Evolutionary conservation across 164 flowering plant species (phyloP).

Genomic region (Echeveria elegans): DNA sequence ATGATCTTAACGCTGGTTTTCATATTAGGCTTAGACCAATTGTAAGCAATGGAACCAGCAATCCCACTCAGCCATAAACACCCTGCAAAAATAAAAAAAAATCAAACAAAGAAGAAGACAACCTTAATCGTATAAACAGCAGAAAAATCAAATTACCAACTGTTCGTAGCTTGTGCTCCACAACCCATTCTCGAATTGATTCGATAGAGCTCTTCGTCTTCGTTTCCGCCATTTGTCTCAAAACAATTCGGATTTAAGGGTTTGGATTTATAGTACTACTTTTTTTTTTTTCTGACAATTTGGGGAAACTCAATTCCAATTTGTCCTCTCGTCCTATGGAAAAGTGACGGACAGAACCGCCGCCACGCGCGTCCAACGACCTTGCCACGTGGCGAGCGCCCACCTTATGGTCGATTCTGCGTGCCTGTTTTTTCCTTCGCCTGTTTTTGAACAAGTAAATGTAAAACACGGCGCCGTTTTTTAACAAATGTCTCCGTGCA

Average conservation of each 20-base stretch:
- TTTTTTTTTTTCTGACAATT: background rate
- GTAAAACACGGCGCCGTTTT: no score
- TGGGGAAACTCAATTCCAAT: background rate
- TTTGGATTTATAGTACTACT: background rate
- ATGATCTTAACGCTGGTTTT: constrained; percentile 8
- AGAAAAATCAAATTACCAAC: background rate
- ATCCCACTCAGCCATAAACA: constrained; percentile 8
- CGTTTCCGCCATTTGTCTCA: background rate
- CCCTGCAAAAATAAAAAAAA: background rate
- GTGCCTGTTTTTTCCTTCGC: no score
- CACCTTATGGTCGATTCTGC: no score
- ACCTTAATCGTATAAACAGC: no score
- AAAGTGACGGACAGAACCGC: background rate
- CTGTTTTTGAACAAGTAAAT: no score
- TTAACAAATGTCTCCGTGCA: no score
- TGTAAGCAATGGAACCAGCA: background rate
- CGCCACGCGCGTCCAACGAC: no score
- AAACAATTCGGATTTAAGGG: background rate
- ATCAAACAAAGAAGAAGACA: background rate
- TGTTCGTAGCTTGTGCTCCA: constrained; percentile 7
- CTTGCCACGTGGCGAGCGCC: no score
- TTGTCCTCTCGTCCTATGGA: background rate
- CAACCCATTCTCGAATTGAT: background rate
- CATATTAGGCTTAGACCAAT: constrained; percentile 7
- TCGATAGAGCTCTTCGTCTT: background rate